phyloP scores from a whole-genome alignment of 495 filamentous ascomycete species.

The Lichina pygmaea region DNA sequence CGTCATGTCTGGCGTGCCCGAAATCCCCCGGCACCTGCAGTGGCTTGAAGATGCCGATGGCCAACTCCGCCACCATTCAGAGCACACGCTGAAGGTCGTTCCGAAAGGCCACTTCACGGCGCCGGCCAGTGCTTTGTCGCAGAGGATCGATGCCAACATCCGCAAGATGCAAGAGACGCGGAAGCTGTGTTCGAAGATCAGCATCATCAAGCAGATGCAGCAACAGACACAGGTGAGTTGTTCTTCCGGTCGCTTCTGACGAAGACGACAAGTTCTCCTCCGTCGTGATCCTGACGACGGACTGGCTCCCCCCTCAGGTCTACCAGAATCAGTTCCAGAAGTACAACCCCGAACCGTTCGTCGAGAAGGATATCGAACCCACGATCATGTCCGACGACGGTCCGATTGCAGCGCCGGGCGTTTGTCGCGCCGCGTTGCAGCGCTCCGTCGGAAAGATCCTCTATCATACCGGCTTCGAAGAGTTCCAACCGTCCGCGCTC shows the following conservation, averaged over 20 bases:
- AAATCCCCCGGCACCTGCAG: constrained; percentile 41
- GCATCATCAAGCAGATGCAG: constrained; percentile 98
- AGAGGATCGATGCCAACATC: constrained; percentile 71
- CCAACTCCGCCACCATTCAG: constrained; percentile 59
- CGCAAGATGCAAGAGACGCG: constrained; percentile 89
- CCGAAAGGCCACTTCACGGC: constrained; percentile 49
- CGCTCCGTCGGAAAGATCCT: constrained; percentile 83
- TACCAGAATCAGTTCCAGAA: constrained; percentile 97
- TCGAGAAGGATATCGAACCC: constrained; percentile 58
- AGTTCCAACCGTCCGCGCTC: constrained; percentile 82
- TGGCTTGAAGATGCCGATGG: constrained; percentile 79
- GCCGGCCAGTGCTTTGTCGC: constrained; percentile 48
- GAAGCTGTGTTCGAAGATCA: constrained; percentile 85
- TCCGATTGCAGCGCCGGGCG: constrained; percentile 54
- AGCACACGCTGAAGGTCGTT: constrained; percentile 51
- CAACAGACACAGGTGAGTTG: constrained; percentile 65
- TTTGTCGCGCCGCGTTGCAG: constrained; percentile 60
- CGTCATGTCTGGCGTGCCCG: constrained; percentile 58
- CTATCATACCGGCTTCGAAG: constrained; percentile 92
- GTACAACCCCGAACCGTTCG: constrained; percentile 77
- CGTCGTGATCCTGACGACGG: background rate
- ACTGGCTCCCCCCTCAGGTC: constrained; percentile 26
- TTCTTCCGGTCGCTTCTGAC: constrained; percentile 1
- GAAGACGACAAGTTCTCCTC: background rate
- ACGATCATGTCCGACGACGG: constrained; percentile 73